Conservation (phyloP, 2,329 filamentous ascomycete genomes). For the Pleochaeta shiraiana region DNA sequence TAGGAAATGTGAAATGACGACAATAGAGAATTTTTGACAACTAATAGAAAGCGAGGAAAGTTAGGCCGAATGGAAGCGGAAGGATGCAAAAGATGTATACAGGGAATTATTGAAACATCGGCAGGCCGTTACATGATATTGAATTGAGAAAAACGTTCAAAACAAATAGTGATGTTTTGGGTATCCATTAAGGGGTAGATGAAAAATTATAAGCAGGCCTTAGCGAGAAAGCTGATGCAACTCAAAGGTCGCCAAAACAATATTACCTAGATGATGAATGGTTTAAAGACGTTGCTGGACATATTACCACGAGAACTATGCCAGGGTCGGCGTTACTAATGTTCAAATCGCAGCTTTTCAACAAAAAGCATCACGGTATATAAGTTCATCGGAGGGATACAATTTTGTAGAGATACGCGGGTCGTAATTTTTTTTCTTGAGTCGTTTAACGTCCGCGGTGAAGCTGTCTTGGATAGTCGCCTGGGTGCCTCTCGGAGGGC, state of each 20-base stretch:
- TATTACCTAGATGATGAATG: neutral
- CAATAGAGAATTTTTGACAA: neutral
- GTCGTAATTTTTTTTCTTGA: no score
- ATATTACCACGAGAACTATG: neutral
- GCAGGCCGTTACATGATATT: neutral
- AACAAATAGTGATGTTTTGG: neutral
- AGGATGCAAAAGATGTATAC: neutral
- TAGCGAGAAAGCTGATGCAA: neutral
- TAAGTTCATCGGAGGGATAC: neutral
- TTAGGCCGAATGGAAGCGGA: neutral
- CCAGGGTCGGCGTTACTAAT: neutral
- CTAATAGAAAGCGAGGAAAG: neutral
- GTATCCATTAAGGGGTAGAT: neutral
- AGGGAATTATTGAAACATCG: neutral
- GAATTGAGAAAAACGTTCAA: neutral
- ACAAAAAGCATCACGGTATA: neutral
- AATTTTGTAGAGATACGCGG: neutral
- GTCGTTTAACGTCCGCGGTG: no score
- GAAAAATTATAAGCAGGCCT: neutral
- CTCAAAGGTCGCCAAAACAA: neutral
- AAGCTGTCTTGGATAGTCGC: no score
- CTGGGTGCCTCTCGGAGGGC: no score
- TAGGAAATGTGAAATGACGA: neutral
- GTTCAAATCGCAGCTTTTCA: neutral
- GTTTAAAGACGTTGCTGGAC: neutral